Evolutionary conservation across 345 rosid species (phyloP).

Genomic region (Nasturtium officinale): DNA sequence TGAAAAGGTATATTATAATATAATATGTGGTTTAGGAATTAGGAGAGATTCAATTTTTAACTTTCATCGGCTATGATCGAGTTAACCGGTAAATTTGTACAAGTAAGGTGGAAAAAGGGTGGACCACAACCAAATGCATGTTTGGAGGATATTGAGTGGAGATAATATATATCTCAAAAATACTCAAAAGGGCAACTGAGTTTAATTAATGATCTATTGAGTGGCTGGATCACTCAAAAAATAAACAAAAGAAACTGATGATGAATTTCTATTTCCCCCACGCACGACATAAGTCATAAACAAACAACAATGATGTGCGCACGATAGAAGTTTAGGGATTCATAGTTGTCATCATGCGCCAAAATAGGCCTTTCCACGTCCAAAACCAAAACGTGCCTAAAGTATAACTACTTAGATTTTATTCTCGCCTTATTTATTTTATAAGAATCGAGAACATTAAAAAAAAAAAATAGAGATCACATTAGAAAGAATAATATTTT

Average conservation of each 20-base stretch:
- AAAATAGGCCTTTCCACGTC: conserved; percentile 8
- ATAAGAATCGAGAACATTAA: background rate
- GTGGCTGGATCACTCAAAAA: conserved; percentile 25
- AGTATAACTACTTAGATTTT: conserved; percentile 1
- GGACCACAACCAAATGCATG: conserved; percentile 37
- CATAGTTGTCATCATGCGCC: conserved; percentile 27
- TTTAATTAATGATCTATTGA: too few species aligned
- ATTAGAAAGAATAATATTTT: background rate
- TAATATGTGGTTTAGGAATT: background rate
- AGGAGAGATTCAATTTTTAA: background rate
- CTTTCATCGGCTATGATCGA: background rate
- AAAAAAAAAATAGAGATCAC: too few species aligned
- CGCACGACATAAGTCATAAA: conserved; percentile 17
- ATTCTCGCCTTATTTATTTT: conserved; percentile 4
- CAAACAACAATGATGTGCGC: too few species aligned
- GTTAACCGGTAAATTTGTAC: background rate
- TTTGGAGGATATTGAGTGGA: too few species aligned
- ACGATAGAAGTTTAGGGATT: conserved; percentile 12
- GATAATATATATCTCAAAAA: too few species aligned
- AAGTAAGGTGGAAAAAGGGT: conserved; percentile 16
- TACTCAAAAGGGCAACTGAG: too few species aligned
- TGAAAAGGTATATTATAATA: background rate
- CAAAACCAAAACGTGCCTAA: conserved; percentile 2
- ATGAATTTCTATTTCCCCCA: conserved; percentile 21
- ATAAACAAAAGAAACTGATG: background rate